Evolutionary conservation across 441 rosid genomes (phyloP).

Genomic region (Populus tomentosa): DNA sequence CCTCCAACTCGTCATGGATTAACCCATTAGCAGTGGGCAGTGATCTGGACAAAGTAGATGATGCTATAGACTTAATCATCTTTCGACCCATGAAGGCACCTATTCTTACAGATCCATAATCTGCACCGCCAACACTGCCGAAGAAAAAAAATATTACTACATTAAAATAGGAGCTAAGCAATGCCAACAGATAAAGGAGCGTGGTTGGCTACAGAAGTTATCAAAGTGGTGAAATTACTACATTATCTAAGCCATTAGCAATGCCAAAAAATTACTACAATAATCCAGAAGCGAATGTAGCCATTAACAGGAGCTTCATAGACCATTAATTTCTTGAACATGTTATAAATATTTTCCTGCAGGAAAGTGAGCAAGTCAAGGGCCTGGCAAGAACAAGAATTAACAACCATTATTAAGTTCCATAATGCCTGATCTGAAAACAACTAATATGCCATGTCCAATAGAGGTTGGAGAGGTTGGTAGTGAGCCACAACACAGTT

Average conservation of each 20-base stretch:
- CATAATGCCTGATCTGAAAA: neutral
- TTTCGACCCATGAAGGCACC: conserved; percentile 96
- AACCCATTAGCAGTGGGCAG: conserved; percentile 41
- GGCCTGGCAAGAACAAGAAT: neutral
- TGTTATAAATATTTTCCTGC: neutral
- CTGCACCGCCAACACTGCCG: conserved; percentile 93
- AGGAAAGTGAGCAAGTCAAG: neutral
- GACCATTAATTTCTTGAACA: conserved; percentile 2
- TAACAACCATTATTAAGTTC: neutral
- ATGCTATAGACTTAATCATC: conserved; percentile 81
- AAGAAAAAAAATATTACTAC: neutral
- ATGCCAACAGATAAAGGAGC: neutral
- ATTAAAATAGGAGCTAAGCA: neutral
- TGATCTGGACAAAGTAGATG: conserved; percentile 55
- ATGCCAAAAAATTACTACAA: neutral
- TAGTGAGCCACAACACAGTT: neutral
- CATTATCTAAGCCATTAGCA: neutral
- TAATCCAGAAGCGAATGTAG: neutral
- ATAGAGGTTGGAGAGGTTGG: neutral
- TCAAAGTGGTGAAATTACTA: neutral
- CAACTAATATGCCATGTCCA: neutral
- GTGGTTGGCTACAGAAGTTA: neutral
- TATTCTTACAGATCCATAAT: conserved; percentile 92
- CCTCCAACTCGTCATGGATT: conserved; percentile 62
- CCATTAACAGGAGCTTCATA: neutral